Evolutionary conservation across 306 rosid species (phyloP).

Genomic region (Alnus glutinosa): DNA sequence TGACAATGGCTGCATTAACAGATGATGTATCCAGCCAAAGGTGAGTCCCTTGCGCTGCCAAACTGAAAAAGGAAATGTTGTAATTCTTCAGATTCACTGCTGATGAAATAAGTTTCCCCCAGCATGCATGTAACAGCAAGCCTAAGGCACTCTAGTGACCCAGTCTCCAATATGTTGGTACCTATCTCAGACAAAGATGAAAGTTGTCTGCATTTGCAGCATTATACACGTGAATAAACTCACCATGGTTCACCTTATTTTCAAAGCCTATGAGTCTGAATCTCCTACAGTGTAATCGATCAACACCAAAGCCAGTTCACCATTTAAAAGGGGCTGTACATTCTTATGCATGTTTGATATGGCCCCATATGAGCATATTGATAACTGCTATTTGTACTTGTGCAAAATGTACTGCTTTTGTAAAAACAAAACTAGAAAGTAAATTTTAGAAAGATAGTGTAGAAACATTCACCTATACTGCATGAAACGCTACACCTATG

Average conservation of each 20-base stretch:
- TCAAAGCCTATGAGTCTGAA: not conserved
- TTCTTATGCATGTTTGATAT: not conserved
- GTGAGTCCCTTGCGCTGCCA: conserved; percentile 63
- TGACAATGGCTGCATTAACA: conserved; percentile 85
- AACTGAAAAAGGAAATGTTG: conserved; percentile 48
- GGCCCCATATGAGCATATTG: not conserved
- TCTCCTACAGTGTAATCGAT: not conserved
- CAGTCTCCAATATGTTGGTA: not conserved
- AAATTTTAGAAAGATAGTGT: not conserved
- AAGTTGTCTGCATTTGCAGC: not conserved
- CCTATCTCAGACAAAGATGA: not conserved
- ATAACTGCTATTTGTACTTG: not conserved
- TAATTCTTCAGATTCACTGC: conserved; percentile 12
- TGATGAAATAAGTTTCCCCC: not conserved
- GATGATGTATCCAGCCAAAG: conserved; percentile 92
- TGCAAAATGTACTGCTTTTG: conserved; percentile 6
- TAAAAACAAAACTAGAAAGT: not conserved
- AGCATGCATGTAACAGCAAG: not conserved
- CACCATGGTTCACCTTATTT: not conserved
- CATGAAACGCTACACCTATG: not conserved
- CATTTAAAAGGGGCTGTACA: not conserved
- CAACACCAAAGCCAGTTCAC: not conserved
- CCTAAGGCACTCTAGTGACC: not conserved
- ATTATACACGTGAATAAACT: not conserved
- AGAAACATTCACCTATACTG: not conserved